Evolutionary conservation across 2,329 filamentous ascomycete genomes (phyloP).

Genomic region (Sclerotinia glacialis): DNA sequence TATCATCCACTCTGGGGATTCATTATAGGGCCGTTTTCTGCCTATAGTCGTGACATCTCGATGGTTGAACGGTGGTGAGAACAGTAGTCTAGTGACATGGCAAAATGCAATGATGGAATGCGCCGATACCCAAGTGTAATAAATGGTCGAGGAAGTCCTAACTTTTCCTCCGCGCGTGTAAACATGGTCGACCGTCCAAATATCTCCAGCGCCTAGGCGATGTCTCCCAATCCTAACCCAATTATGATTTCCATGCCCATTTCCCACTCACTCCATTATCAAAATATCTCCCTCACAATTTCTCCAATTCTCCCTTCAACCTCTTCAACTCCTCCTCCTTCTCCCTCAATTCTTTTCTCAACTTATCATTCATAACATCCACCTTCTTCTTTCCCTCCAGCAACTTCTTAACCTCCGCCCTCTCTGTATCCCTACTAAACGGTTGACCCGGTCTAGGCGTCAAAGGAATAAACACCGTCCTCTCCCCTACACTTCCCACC

Average conservation of each 20-base stretch:
- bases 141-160: not conserved
- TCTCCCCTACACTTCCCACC: slow-evolving; percentile 50
- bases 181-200: no score
- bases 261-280: not conserved
- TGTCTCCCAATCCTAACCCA: not conserved
- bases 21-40: not conserved
- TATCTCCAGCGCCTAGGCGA: not conserved
- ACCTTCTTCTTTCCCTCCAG: slow-evolving; percentile 64
- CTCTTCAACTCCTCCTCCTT: slow-evolving; percentile 32
- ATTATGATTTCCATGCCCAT: not conserved
- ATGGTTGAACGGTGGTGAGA: not conserved
- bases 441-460: slow-evolving; percentile 64
- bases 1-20: no score
- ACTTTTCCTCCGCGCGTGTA: not conserved
- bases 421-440: slow-evolving; percentile 71
- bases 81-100: not conserved
- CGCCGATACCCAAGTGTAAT: not conserved
- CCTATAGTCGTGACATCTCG: not conserved
- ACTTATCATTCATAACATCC: slow-evolving; percentile 43
- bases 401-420: slow-evolving; percentile 58
- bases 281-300: not conserved
- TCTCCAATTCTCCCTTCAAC: slow-evolving; percentile 25
- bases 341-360: slow-evolving; percentile 31
- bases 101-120: not conserved
- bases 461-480: slow-evolving; percentile 73